phyloP scores from a whole-genome alignment of 108 stramenopile genomes.

The Halocafeteria seosinensis region DNA sequence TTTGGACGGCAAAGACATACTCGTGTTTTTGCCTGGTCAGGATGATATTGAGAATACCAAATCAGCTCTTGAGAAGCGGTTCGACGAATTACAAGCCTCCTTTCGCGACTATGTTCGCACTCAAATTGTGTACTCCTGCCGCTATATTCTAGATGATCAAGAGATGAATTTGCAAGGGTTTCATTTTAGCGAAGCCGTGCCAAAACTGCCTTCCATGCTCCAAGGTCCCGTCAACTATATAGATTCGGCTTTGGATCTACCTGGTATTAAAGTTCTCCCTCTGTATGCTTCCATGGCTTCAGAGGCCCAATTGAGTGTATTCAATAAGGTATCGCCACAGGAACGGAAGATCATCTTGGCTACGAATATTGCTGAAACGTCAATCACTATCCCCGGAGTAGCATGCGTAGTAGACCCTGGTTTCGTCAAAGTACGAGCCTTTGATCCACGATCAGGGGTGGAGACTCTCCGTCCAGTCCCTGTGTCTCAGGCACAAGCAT shows the following conservation, averaged over 20 bases:
- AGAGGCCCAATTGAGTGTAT: constrained; percentile 50
- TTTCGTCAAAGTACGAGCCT: constrained; percentile 76
- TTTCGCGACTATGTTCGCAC: neutral
- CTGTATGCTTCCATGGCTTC: constrained; percentile 38
- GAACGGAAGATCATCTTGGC: constrained; percentile 66
- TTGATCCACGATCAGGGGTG: constrained; percentile 52
- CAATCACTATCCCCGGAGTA: constrained; percentile 79
- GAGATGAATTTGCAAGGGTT: neutral
- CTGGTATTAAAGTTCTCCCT: constrained; percentile 20
- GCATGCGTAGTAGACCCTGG: constrained; percentile 80
- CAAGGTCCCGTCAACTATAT: constrained; percentile 52
- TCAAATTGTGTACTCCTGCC: too few relatives aligned
- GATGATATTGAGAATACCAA: constrained; percentile 58
- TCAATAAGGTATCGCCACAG: constrained; percentile 1
- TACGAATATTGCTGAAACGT: constrained; percentile 94
- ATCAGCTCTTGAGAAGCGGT: constrained; percentile 49
- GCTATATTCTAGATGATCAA: constrained; percentile 9
- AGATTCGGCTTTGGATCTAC: constrained; percentile 45
- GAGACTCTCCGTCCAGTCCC: constrained; percentile 53
- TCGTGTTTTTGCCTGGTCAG: constrained; percentile 87
- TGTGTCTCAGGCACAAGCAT: constrained; percentile 23
- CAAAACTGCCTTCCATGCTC: constrained; percentile 55
- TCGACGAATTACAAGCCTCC: constrained; percentile 8
- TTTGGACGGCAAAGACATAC: constrained; percentile 39
- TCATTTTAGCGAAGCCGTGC: constrained; percentile 46